Evolutionary conservation across 768 basidiomycete genomes (phyloP).

Genomic region (Calvatia gigantea): DNA sequence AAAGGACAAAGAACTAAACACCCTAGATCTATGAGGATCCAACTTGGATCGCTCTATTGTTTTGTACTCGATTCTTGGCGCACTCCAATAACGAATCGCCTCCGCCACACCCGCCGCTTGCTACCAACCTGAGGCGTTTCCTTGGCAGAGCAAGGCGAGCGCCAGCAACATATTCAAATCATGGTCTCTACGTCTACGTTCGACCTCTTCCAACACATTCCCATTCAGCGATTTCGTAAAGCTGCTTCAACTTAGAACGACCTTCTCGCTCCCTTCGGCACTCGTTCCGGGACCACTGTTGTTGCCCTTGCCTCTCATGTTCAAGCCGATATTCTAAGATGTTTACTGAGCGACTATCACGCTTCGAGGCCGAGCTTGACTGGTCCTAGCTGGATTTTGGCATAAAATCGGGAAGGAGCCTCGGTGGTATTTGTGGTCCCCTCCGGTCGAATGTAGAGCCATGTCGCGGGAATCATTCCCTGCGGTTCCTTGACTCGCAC

Average conservation of each 20-base stretch:
- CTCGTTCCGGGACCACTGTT: not conserved
- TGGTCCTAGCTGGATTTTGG: not conserved
- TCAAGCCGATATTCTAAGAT: not conserved
- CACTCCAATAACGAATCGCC: not conserved
- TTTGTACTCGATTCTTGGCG: not conserved
- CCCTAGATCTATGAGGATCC: no score
- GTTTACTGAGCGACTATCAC: not conserved
- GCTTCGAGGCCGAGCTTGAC: not conserved
- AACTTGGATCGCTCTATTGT: no score
- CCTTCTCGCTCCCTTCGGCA: not conserved
- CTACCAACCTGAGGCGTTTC: not conserved
- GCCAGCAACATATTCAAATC: not conserved
- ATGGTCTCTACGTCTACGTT: not conserved
- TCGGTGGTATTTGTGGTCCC: not conserved
- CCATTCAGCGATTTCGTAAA: conserved; percentile 3
- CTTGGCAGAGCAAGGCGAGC: not conserved
- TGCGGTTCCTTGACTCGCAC: not conserved
- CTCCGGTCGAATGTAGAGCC: not conserved
- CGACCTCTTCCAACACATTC: not conserved
- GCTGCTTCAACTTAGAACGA: not conserved
- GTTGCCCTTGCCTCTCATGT: not conserved
- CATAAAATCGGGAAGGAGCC: not conserved
- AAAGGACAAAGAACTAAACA: no score
- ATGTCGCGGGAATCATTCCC: not conserved
- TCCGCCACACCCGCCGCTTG: not conserved